Evolutionary conservation across 2,329 filamentous ascomycete genomes (phyloP), one percentile per base, ranked within the genome.

Genomic region (Fusarium dlaminii): DNA sequence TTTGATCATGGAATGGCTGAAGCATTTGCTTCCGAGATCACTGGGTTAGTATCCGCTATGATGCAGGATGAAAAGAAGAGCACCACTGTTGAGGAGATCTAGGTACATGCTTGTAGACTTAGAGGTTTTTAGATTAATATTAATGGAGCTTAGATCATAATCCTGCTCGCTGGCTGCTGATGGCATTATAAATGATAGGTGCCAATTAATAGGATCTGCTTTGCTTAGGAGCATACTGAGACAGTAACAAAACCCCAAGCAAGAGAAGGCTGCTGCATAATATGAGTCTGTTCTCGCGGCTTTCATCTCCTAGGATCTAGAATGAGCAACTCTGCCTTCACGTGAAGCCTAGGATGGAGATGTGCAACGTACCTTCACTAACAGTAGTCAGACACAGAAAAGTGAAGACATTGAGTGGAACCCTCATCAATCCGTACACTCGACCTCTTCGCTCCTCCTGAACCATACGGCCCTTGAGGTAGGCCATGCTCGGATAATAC

Each of bases 301-400:
- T 30, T 43, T 45, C 48, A 1, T 57, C 49, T 8, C 59, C 59
- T 62, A 15, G 2, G 1, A 24, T 4, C 0, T 1, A 24, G 18
- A 0, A 11, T 61, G 10, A 61, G 36, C 3, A 22, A 20, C 3
- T 22, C 2, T 8, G 10, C 5, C 5, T n/a, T 3, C 5, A 17
- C 1, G 1, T 5, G 0, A 30, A 29, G 6, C 5, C 9, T 5
- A 11, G 5, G 5, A 14, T 12, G 3, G 8, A 2, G 4, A 1
- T 11, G 1, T 5, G 5, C 9, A 55, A 40, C 49, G 11, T 62
- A 62, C 59, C 39, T 62, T 57, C 30, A 13, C 13, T 57, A 17
- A 30, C 24, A 20, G 59, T 57, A 6, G 15, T 36, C 1, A 62
- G 37, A 20, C 49, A 62, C 0, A 62, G 4, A 10, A 37, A 5